Percentiles rank a stretch among this genome's conserved stretches.
Conservation (phyloP, 2,329 filamentous ascomycete genomes). For the Monosporascus sp. region DNA sequence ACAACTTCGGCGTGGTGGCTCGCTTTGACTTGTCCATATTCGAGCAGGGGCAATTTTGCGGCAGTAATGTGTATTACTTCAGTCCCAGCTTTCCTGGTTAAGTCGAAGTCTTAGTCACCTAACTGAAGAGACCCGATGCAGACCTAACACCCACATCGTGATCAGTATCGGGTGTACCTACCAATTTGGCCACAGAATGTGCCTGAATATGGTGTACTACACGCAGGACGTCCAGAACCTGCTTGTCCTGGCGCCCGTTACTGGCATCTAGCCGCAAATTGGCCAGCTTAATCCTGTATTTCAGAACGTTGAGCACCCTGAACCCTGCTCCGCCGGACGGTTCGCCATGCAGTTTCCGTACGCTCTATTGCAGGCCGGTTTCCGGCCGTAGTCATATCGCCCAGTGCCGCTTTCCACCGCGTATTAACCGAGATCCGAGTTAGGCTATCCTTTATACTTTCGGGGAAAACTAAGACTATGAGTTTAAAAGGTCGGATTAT, state of each 20-base stretch:
- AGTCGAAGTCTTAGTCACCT: constrained; percentile 13
- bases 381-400: no score
- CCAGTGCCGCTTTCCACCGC: no score
- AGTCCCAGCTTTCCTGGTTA: constrained; percentile 14
- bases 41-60: constrained; percentile 9
- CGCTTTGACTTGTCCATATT: constrained; percentile 5
- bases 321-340: no score
- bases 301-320: no score
- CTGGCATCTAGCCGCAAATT: background rate
- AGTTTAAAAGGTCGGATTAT: no score
- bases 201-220: background rate
- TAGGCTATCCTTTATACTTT: no score
- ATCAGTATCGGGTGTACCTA: constrained; percentile 13
- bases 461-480: no score
- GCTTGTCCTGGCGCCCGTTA: background rate
- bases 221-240: background rate
- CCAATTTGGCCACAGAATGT: constrained; percentile 2
- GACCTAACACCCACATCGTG: constrained; percentile 18
- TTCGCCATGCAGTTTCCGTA: no score
- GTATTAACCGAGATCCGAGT: no score
- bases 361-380: no score
- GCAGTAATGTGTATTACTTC: constrained; percentile 17
- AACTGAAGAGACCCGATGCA: constrained; percentile 13
- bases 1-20: constrained; percentile 3
- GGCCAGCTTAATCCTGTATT: background rate